Conservation (phyloP, 257 asterid genomes). For the Catharanthus roseus region DNA sequence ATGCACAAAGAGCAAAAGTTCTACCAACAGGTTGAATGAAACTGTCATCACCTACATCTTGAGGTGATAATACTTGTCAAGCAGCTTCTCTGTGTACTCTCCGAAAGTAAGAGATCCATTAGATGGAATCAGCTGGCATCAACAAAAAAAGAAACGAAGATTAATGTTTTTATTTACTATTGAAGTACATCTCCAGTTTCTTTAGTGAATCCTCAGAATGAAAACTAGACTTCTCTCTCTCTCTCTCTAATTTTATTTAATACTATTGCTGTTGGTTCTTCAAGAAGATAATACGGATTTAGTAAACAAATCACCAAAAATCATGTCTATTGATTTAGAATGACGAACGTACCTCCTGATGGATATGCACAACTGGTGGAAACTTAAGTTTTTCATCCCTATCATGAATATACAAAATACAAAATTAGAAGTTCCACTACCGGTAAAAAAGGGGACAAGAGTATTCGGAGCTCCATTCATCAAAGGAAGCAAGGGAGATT, state of each 20-base stretch:
- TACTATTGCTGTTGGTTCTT: neutral
- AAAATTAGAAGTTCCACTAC: slow-evolving; percentile 3
- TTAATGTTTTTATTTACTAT: neutral
- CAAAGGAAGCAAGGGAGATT: neutral
- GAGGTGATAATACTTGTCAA: slow-evolving; percentile 77
- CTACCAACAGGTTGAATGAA: neutral
- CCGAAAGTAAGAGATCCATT: slow-evolving; percentile 71
- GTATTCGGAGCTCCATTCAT: slow-evolving; percentile 2
- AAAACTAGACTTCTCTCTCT: neutral
- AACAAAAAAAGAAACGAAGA: neutral
- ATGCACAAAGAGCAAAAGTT: neutral
- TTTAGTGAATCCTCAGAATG: neutral
- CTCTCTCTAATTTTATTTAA: neutral
- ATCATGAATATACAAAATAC: slow-evolving; percentile 9
- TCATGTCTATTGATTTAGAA: neutral
- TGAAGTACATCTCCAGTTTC: neutral
- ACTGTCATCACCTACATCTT: slow-evolving; percentile 23
- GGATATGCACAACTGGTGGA: slow-evolving; percentile 55
- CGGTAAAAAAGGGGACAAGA: too few relatives aligned
- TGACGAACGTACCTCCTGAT: slow-evolving; percentile 51
- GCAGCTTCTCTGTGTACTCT: slow-evolving; percentile 78
- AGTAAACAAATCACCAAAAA: neutral
- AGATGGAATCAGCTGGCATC: slow-evolving; percentile 46
- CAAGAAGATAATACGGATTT: neutral
- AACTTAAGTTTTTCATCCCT: slow-evolving; percentile 79